These are phyloP conservation scores for Cetraspora pellucida DNA, from an alignment of 192 early-diverging fungal genomes.

Conservation along the genomic window DNA sequence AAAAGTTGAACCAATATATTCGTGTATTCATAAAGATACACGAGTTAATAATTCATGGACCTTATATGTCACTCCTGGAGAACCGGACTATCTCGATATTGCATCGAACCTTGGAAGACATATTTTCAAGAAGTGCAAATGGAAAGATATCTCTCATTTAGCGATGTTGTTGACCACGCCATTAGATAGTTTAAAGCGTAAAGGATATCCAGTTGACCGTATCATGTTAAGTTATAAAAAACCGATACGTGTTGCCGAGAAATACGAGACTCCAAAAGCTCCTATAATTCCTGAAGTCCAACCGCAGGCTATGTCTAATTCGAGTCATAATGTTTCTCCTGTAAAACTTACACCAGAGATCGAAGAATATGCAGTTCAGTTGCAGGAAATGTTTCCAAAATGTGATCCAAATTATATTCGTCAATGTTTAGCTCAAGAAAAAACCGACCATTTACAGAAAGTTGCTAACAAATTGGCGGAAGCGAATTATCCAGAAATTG, in stretches of 20 bases:
- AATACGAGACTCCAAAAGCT: constrained; percentile 31
- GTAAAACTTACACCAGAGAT: background rate
- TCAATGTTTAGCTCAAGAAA: constrained; percentile 52
- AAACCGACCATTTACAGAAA: constrained; percentile 51
- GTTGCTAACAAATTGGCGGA: constrained; percentile 66
- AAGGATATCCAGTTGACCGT: constrained; percentile 59
- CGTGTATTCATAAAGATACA: constrained; percentile 55
- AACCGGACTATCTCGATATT: constrained; percentile 42
- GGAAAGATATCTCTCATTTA: background rate
- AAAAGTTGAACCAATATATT: constrained; percentile 61
- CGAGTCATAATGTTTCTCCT: no score
- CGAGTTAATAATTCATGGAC: constrained; percentile 41
- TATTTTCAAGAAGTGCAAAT: background rate
- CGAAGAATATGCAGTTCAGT: constrained; percentile 28
- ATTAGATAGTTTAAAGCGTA: background rate
- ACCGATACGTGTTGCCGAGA: background rate
- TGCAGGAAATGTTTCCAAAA: constrained; percentile 67
- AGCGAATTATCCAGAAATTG: constrained; percentile 54
- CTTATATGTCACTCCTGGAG: constrained; percentile 45
- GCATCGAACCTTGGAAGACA: background rate
- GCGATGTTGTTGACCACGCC: background rate
- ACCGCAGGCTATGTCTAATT: no score
- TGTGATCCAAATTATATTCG: constrained; percentile 61
- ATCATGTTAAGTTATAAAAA: constrained; percentile 52
- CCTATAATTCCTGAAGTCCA: no score